These are phyloP conservation scores for Rhizopus stolonifer DNA, from an alignment of 371 early-diverging fungal genomes.

Conservation along the genomic window DNA sequence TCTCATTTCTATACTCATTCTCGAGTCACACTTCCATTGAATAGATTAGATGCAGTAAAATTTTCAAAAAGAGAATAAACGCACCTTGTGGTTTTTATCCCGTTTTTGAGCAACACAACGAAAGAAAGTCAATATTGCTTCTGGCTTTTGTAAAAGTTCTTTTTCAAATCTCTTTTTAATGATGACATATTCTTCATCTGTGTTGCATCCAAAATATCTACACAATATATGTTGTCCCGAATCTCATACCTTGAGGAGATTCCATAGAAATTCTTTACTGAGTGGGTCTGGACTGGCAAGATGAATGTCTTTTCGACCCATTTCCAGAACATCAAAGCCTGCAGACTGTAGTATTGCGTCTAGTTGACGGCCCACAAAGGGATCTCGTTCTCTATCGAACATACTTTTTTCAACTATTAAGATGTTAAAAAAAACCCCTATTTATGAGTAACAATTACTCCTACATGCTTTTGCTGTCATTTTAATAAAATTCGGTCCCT, in stretches of 20 bases:
- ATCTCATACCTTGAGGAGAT: conserved; percentile 12
- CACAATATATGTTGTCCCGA: conserved; percentile 2
- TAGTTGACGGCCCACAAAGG: conserved; percentile 44
- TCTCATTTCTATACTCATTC: neutral
- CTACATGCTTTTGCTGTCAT: conserved; percentile 30
- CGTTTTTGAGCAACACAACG: conserved; percentile 16
- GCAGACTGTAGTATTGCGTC: conserved; percentile 25
- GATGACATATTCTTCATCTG: conserved; percentile 5
- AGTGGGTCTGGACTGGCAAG: conserved; percentile 14
- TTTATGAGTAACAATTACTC: too few species aligned
- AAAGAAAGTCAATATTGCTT: conserved; percentile 19
- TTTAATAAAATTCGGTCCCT: conserved; percentile 27
- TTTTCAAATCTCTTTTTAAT: conserved; percentile 11
- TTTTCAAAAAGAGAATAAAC: conserved; percentile 4
- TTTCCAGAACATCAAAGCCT: conserved; percentile 28
- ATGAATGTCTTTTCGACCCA: conserved; percentile 15
- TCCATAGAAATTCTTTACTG: conserved; percentile 23
- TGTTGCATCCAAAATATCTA: neutral
- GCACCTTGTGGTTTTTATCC: neutral
- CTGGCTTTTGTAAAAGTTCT: conserved; percentile 15
- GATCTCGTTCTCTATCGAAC: conserved; percentile 39
- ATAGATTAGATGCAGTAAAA: neutral
- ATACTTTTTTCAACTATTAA: conserved; percentile 28
- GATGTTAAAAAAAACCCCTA: neutral
- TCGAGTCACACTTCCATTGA: neutral